Base-by-base conservation (phyloP, 768 basidiomycete species). In the Tricholoma sp. region DNA sequence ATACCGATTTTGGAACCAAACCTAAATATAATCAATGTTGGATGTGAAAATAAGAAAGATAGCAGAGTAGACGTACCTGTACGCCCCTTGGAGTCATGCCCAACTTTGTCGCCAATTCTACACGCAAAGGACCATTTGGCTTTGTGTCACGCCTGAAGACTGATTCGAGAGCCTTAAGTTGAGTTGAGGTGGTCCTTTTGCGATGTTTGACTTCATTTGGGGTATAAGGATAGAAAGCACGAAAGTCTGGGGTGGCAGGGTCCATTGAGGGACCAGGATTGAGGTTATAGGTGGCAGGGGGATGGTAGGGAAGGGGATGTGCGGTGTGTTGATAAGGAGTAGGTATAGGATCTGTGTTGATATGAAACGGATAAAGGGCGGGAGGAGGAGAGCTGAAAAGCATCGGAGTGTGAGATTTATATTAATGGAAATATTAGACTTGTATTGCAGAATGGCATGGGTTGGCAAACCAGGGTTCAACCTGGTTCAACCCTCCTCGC, bases 1-100 rank as follows among this genome's bases (percentile, higher is more conserved):
- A 56, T 65, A 89, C 86, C 90, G 79, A 69, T 94, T 94, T 73
- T 94, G 91, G 71, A 93, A 93, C 91, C 90, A 91, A 22, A 92
- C 95, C 84, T 96, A 75, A 2, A 69, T 18, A 41, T 18, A 55
- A 66, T 66, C 54, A 53, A 45, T 50, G 39, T 51, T 29, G 57
- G 53, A 27, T 21, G 64, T 52, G 56, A 52, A 51, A 56, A 49
- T 41, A 27, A 45, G 19, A 41, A 34, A 12, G 27, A 8, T 16
- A 49, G 4, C 22, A 16, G 14, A 8, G 51, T 59, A 51, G 41
- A 83, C 78, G 50, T 57, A 96, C 95, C 82, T 98, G 95, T 2
- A 98, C 91, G n/a, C 92, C 93, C 59, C 95, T 78, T 19, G 93
- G 84, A 9, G 91, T 89, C 95, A 98, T 98, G 60, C 85, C 86